Evolutionary conservation across 176 grass and related monocot genomes (phyloP).

Genomic region (Cenchrus purpureus): DNA sequence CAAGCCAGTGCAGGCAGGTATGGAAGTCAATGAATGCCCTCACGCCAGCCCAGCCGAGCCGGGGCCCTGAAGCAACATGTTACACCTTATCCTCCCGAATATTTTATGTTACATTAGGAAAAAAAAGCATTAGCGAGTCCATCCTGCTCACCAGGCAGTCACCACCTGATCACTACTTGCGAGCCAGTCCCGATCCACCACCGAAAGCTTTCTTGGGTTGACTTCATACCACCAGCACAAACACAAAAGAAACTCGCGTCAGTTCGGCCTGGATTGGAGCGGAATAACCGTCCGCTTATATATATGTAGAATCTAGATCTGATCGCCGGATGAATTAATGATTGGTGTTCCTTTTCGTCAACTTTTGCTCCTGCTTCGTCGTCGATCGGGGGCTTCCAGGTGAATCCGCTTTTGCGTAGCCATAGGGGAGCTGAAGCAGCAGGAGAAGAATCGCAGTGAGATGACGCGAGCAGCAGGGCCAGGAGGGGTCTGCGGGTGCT

Average conservation of each 20-base stretch:
- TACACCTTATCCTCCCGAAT: not conserved
- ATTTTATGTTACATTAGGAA: not conserved
- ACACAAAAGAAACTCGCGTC: slow-evolving; percentile 7
- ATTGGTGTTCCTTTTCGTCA: too few relatives aligned
- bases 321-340: not conserved
- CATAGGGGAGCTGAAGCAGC: not conserved
- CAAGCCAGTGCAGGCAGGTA: not conserved
- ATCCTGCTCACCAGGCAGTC: not conserved
- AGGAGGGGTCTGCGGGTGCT: not conserved
- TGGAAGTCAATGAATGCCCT: not conserved
- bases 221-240: not conserved
- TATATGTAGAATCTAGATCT: not conserved
- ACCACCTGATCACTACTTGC: slow-evolving; percentile 23
- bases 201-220: too few relatives aligned
- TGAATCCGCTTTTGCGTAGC: not conserved
- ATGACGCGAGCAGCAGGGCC: not conserved
- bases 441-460: slow-evolving; percentile 26
- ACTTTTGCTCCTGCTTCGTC: too few relatives aligned
- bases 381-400: not conserved
- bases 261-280: not conserved
- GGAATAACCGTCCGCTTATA: not conserved
- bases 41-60: not conserved
- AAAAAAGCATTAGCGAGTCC: not conserved
- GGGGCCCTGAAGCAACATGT: not conserved
- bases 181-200: not conserved